Evolutionary conservation across 192 early-diverging fungal genomes (phyloP).

Genomic region (Entomortierella lignicola): DNA sequence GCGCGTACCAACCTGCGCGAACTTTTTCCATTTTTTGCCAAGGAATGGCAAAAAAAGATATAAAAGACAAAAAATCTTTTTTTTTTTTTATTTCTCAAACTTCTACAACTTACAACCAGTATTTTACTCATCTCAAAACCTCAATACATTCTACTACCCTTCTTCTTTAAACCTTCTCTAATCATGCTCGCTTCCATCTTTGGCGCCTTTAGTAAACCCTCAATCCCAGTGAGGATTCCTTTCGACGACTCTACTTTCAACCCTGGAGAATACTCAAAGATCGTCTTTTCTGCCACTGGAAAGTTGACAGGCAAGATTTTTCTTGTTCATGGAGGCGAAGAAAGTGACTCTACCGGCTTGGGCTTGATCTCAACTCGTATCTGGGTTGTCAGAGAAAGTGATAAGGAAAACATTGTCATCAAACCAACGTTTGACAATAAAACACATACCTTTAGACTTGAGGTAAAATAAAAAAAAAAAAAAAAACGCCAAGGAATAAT

Average conservation of each 20-base stretch:
- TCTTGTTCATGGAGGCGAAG: conserved; percentile 27
- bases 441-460: conserved; percentile 13
- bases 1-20: too few species aligned
- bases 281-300: conserved; percentile 29
- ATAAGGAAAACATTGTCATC: conserved; percentile 23
- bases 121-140: too few species aligned
- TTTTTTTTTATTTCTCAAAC: too few species aligned
- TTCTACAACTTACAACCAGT: too few species aligned
- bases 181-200: conserved; percentile 11
- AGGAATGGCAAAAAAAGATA: too few species aligned
- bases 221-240: conserved; percentile 40
- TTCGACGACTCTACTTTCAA: conserved; percentile 50
- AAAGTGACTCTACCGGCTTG: conserved; percentile 19
- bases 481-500: not conserved
- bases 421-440: conserved; percentile 11
- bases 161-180: too few species aligned
- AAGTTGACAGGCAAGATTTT: conserved; percentile 20
- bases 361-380: conserved; percentile 40
- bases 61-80: too few species aligned
- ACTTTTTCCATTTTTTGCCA: too few species aligned
- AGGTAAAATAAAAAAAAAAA: conserved; percentile 12
- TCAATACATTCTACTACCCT: too few species aligned
- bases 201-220: not conserved
- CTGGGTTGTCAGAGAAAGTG: conserved; percentile 18
- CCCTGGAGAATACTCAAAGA: conserved; percentile 44